phyloP scores from a whole-genome alignment of 2,329 filamentous ascomycete species.

The Cladophialophora exuberans region DNA sequence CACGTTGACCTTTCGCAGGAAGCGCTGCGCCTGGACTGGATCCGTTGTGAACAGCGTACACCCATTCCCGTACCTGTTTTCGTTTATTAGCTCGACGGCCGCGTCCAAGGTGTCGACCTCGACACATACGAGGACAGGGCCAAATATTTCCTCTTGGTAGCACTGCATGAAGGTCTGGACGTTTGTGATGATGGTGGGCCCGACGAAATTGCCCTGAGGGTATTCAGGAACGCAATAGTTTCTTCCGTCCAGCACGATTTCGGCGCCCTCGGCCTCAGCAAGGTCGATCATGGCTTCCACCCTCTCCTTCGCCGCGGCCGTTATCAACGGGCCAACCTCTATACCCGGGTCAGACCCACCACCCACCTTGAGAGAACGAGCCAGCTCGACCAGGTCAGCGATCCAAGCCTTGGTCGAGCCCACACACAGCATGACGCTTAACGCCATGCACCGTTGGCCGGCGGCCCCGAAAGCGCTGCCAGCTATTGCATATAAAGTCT shows the following conservation, averaged over 20 bases:
- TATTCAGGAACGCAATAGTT: slow-evolving; percentile 22
- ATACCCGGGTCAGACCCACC: slow-evolving; percentile 57
- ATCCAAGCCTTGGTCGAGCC: slow-evolving; percentile 49
- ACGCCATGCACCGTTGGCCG: slow-evolving; percentile 1
- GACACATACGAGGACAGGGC: slow-evolving; percentile 65
- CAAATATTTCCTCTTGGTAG: slow-evolving; percentile 65
- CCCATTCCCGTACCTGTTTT: slow-evolving; percentile 41
- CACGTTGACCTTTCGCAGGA: slow-evolving; percentile 39
- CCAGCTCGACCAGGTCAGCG: slow-evolving; percentile 55
- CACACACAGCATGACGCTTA: slow-evolving; percentile 49
- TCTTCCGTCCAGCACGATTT: slow-evolving; percentile 54
- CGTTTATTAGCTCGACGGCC: slow-evolving; percentile 48
- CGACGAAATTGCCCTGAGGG: slow-evolving; percentile 67
- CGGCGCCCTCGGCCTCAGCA: slow-evolving; percentile 64
- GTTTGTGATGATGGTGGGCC: slow-evolving; percentile 66
- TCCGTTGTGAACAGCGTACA: slow-evolving; percentile 42
- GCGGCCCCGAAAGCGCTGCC: slow-evolving; percentile 19
- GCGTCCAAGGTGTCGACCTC: slow-evolving; percentile 68
- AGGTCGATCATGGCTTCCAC: slow-evolving; percentile 62
- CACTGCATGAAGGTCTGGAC: slow-evolving; percentile 62
- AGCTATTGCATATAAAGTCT: slow-evolving; percentile 28
- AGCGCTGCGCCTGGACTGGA: slow-evolving; percentile 37
- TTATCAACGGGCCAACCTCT: slow-evolving; percentile 64
- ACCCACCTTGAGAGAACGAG: slow-evolving; percentile 57
- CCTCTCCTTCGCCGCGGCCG: slow-evolving; percentile 58